Evolutionary conservation across 768 basidiomycete species (phyloP).

Genomic region (Leccinum variicolor): DNA sequence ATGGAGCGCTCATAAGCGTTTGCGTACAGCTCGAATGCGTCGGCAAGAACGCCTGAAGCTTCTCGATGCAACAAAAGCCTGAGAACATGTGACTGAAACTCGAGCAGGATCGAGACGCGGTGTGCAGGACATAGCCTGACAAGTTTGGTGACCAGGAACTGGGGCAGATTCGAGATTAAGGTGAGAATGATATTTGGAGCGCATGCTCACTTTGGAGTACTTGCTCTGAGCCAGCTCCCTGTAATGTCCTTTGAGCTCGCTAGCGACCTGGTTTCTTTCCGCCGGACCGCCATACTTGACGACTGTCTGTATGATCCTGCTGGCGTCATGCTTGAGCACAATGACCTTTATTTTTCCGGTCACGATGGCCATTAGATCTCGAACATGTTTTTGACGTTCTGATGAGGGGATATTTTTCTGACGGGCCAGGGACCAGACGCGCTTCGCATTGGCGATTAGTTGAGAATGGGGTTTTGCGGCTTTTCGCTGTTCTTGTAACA

Average conservation of each 20-base stretch:
- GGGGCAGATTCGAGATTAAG: not conserved
- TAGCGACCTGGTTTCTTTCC: slow-evolving; percentile 78
- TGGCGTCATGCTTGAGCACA: slow-evolving; percentile 89
- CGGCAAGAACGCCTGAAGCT: slow-evolving; percentile 79
- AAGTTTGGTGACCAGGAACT: slow-evolving; percentile 83
- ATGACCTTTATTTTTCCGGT: slow-evolving; percentile 83
- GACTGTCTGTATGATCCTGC: slow-evolving; percentile 76
- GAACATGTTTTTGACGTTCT: slow-evolving; percentile 73
- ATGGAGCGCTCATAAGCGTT: slow-evolving; percentile 82
- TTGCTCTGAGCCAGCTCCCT: slow-evolving; percentile 77
- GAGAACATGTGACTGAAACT: slow-evolving; percentile 75
- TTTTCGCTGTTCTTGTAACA: slow-evolving; percentile 61
- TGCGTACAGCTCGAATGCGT: slow-evolving; percentile 84
- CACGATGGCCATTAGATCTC: slow-evolving; percentile 70
- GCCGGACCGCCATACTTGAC: slow-evolving; percentile 76
- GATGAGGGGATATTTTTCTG: slow-evolving; percentile 65
- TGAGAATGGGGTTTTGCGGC: slow-evolving; percentile 76
- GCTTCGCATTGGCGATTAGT: slow-evolving; percentile 68
- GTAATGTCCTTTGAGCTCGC: slow-evolving; percentile 79
- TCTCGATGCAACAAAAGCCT: slow-evolving; percentile 82
- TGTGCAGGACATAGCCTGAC: slow-evolving; percentile 72
- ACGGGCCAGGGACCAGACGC: slow-evolving; percentile 71
- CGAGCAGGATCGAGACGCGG: slow-evolving; percentile 69
- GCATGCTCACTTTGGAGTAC: slow-evolving; percentile 74
- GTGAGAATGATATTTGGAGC: not conserved